Conservation (phyloP, 116 monocot species). For the Phalaenopsis hybrid region DNA sequence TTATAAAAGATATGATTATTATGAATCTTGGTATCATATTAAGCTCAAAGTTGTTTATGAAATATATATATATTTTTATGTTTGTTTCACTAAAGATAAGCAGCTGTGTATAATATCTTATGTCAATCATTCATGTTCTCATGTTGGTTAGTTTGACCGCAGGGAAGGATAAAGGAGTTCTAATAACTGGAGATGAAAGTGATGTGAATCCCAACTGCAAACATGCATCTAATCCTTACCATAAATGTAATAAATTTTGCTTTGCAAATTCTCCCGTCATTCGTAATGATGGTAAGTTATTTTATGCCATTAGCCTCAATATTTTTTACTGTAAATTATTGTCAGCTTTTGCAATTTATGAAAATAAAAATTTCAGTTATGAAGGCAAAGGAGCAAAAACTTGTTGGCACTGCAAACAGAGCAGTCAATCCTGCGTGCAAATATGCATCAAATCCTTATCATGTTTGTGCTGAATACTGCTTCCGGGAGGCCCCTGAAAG, state of each 20-base stretch:
- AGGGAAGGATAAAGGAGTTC: not conserved
- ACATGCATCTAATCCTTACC: slow-evolving; percentile 9
- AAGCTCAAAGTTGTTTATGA: not conserved
- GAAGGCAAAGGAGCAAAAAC: too few relatives aligned
- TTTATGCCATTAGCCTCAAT: not conserved
- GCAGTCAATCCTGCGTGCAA: not conserved
- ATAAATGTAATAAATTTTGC: slow-evolving; percentile 6
- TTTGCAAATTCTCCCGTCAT: not conserved
- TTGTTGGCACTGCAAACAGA: too few relatives aligned
- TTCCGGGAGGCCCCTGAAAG: slow-evolving; percentile 2
- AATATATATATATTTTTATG: not conserved
- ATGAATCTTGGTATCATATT: not conserved
- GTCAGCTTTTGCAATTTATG: not conserved
- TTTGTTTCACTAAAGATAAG: not conserved
- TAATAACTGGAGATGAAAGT: not conserved
- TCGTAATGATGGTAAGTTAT: not conserved
- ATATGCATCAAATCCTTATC: slow-evolving; percentile 12
- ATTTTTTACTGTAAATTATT: not conserved
- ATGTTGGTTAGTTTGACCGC: slow-evolving; percentile 4
- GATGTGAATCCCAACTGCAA: slow-evolving; percentile 6
- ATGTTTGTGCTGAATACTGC: slow-evolving; percentile 9
- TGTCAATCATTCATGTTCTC: not conserved
- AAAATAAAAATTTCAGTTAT: not conserved
- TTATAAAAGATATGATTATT: too few relatives aligned
- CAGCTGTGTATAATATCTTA: not conserved